phyloP scores from a whole-genome alignment of 148 eudicot genomes.

The Pharnaceum exiguum region DNA sequence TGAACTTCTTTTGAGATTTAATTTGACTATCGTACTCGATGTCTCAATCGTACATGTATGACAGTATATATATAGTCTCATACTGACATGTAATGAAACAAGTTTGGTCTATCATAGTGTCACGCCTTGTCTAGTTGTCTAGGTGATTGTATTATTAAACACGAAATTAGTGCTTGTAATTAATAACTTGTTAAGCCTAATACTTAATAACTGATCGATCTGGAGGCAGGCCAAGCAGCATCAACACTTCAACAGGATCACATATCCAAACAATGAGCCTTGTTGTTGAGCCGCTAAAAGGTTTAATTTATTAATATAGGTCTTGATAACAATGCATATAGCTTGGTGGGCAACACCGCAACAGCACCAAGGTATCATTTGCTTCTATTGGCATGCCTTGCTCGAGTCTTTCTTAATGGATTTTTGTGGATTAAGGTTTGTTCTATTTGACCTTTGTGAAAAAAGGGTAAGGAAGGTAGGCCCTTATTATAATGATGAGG shows the following conservation, averaged over 20 bases:
- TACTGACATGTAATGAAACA: too few relatives aligned
- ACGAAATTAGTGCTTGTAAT: too few relatives aligned
- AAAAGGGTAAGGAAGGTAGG: conserved; percentile 10
- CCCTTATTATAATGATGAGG: conserved; percentile 16
- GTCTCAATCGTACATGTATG: too few relatives aligned
- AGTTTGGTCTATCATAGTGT: too few relatives aligned
- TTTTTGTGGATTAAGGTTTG: conserved; percentile 27
- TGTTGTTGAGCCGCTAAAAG: background rate
- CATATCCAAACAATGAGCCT: background rate
- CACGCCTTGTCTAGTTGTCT: too few relatives aligned
- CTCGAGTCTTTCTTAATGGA: conserved; percentile 30
- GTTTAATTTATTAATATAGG: background rate
- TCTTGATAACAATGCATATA: background rate
- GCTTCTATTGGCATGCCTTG: conserved; percentile 23
- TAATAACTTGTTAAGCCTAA: too few relatives aligned
- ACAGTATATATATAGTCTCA: too few relatives aligned
- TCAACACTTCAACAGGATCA: background rate
- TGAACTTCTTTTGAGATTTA: too few relatives aligned
- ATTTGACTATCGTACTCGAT: too few relatives aligned
- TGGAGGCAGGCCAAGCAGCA: background rate
- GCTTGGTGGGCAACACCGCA: too few relatives aligned
- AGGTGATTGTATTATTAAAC: too few relatives aligned
- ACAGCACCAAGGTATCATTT: conserved; percentile 20
- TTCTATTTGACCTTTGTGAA: conserved; percentile 37
- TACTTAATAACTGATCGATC: too few relatives aligned